Evolutionary conservation across 2,329 filamentous ascomycete genomes (phyloP).

Genomic region (Alternaria arbusti): DNA sequence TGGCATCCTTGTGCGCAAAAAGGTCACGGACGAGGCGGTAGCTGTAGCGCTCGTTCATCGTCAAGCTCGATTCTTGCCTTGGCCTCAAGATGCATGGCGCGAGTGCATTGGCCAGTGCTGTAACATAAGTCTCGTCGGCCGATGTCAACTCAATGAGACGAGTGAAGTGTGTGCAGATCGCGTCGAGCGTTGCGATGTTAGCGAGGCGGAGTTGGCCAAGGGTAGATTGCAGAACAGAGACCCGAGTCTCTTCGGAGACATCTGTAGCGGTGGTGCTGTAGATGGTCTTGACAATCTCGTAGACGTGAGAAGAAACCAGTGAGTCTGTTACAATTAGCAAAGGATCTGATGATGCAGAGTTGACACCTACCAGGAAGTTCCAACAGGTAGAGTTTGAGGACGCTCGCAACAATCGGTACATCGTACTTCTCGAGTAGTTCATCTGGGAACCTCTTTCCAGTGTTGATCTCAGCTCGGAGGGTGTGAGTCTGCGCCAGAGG

Average conservation of each 20-base stretch:
- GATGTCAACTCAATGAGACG: constrained; percentile 95
- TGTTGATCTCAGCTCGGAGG: constrained; percentile 82
- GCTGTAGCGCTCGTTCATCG: constrained; percentile 92
- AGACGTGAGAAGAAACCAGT: constrained; percentile 96
- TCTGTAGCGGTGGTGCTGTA: constrained; percentile 82
- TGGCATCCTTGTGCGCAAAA: constrained; percentile 90
- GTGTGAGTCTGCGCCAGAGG: constrained; percentile 84
- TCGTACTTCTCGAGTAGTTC: constrained; percentile 87
- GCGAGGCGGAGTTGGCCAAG: constrained; percentile 92
- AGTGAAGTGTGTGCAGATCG: constrained; percentile 97
- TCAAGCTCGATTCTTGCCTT: constrained; percentile 84
- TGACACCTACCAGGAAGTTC: constrained; percentile 80
- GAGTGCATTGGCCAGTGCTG: constrained; percentile 74
- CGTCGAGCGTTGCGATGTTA: constrained; percentile 98
- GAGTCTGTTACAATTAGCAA: constrained; percentile 69
- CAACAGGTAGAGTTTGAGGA: constrained; percentile 91
- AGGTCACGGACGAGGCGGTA: constrained; percentile 90
- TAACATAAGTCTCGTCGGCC: constrained; percentile 85
- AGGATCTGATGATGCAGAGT: not conserved
- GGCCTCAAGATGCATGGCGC: constrained; percentile 89
- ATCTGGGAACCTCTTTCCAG: constrained; percentile 77
- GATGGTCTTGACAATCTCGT: constrained; percentile 98
- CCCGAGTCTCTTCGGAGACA: constrained; percentile 72
- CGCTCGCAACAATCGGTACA: constrained; percentile 89
- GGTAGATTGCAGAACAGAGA: constrained; percentile 93